These are phyloP conservation scores for Fusarium abutilonis DNA, from an alignment of 2,329 filamentous ascomycete species.

Conservation along the genomic window DNA sequence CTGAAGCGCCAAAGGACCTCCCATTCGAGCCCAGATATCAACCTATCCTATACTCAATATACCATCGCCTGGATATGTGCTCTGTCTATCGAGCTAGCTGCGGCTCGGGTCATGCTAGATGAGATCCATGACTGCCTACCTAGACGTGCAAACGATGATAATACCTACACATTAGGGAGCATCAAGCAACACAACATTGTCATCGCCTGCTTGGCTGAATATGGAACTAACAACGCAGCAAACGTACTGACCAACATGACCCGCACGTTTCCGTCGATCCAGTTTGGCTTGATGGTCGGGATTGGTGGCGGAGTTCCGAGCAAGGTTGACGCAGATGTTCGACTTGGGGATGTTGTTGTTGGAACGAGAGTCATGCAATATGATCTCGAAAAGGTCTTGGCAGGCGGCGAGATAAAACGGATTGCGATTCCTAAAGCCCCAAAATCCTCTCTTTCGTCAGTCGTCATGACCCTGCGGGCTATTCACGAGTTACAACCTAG, in stretches of 20 bases:
- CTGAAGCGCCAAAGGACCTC: slow-evolving; percentile 7
- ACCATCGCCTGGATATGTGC: slow-evolving; percentile 49
- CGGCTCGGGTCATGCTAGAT: slow-evolving; percentile 44
- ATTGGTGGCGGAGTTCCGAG: slow-evolving; percentile 39
- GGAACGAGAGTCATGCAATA: slow-evolving; percentile 43
- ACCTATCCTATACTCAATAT: slow-evolving; percentile 22
- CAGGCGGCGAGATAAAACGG: slow-evolving; percentile 7
- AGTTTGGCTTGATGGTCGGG: slow-evolving; percentile 37
- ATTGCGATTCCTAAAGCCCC: slow-evolving; percentile 10
- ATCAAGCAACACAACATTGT: slow-evolving; percentile 42
- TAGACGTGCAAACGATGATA: slow-evolving; percentile 29
- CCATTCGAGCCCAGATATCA: neutral
- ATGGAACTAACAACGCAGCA: slow-evolving; percentile 40
- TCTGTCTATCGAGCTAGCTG: slow-evolving; percentile 41
- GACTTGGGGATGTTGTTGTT: slow-evolving; percentile 44
- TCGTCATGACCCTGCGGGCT: slow-evolving; percentile 27
- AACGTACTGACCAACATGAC: slow-evolving; percentile 35
- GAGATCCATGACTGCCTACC: slow-evolving; percentile 31
- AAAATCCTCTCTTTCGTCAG: neutral
- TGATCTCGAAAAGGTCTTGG: slow-evolving; percentile 40
- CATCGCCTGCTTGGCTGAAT: slow-evolving; percentile 40
- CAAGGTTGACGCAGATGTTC: slow-evolving; percentile 28
- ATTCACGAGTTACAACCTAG: slow-evolving; percentile 15
- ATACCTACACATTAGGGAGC: slow-evolving; percentile 39
- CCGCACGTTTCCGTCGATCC: slow-evolving; percentile 54